These are phyloP conservation scores for Pichia deserticola DNA, from an alignment of 805 yeast species.

Conservation along the genomic window DNA sequence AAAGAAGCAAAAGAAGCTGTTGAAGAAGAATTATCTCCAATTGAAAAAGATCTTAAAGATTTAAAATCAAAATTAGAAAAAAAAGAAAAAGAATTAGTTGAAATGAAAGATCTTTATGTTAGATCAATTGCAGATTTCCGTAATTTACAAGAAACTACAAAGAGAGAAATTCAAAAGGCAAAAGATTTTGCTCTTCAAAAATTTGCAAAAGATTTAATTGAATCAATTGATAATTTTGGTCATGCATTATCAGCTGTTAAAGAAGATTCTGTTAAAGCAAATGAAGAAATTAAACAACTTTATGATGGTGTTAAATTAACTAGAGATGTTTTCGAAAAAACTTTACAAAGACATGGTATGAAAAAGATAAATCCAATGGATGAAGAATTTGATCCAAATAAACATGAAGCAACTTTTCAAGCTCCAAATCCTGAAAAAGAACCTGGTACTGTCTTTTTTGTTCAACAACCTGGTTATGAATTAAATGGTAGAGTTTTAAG, in stretches of 20 bases:
- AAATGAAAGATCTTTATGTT: slow-evolving; percentile 73
- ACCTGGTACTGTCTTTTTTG: slow-evolving; percentile 88
- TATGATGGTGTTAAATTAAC: slow-evolving; percentile 91
- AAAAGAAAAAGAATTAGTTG: slow-evolving; percentile 69
- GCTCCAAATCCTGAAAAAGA: slow-evolving; percentile 79
- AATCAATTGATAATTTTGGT: slow-evolving; percentile 83
- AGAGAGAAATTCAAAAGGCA: slow-evolving; percentile 79
- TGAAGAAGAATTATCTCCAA: slow-evolving; percentile 17
- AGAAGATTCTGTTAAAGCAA: slow-evolving; percentile 49
- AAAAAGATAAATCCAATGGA: slow-evolving; percentile 76
- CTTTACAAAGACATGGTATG: slow-evolving; percentile 73
- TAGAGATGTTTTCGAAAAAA: slow-evolving; percentile 75
- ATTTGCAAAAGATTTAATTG: slow-evolving; percentile 83
- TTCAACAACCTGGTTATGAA: slow-evolving; percentile 84
- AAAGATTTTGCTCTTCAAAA: slow-evolving; percentile 87
- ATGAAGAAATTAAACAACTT: slow-evolving; percentile 61
- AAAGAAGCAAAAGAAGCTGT: slow-evolving; percentile 15
- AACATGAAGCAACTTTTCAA: slow-evolving; percentile 90
- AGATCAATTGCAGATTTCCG: slow-evolving; percentile 90
- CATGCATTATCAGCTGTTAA: slow-evolving; percentile 73
- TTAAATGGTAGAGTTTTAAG: slow-evolving; percentile 82
- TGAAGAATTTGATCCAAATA: slow-evolving; percentile 82
- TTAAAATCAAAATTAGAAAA: slow-evolving; percentile 47
- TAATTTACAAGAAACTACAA: slow-evolving; percentile 83
- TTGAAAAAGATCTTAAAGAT: slow-evolving; percentile 29